Base-by-base conservation (phyloP, 139 green algal species). In the Tetratostichococcus sp. region DNA sequence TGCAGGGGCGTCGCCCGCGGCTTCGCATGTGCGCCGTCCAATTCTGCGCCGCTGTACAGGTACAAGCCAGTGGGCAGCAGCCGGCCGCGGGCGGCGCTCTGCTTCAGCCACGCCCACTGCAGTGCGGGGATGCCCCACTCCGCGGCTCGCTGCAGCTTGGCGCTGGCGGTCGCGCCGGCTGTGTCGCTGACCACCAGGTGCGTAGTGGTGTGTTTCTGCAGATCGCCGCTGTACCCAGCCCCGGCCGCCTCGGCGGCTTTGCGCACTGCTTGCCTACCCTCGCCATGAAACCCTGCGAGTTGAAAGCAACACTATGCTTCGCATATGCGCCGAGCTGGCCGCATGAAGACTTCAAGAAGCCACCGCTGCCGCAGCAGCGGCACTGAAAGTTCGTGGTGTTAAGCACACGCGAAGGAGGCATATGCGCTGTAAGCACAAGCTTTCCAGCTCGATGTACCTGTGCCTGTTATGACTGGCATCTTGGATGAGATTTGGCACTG, bases 91-190 rank as follows among this genome's bases (percentile, higher is more conserved):
- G 30, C 28, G 0, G 71, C 21, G 26, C 33, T 67, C 43, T 83
- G 39, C 67, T 77, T 43, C 26, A 82, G 74, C 78, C 78, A 83
- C 1, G 28, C 3, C 33, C 82, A 35, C 28, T 58, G 43, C 72
- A 83, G 25, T 0, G 34, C 39, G 3, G 78, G 78, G 26, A 83
- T 71, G 71, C 34, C 73, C 78, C 78, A 83, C 33, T 69, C 65
- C 0, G 34, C 28, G 3, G 67, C 78, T 32, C 65, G 42, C 33
- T 43, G 26, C 32, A 68, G 23, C 67, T 76, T 76, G 1, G 23
- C 28, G 67, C 68, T 23, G 50, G 3, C 33, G 21, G 3, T 33
- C 23, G 50, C 23, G 5, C 19, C 30, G 26, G n/a, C 28, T n/a
- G 77, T 23, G 62, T 34, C 30, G 28, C 30, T 68, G 62, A 19